Evolutionary conservation across 257 asterid species (phyloP), one percentile per base, ranked within the genome.

Genomic region (Pogostemon cablin): DNA sequence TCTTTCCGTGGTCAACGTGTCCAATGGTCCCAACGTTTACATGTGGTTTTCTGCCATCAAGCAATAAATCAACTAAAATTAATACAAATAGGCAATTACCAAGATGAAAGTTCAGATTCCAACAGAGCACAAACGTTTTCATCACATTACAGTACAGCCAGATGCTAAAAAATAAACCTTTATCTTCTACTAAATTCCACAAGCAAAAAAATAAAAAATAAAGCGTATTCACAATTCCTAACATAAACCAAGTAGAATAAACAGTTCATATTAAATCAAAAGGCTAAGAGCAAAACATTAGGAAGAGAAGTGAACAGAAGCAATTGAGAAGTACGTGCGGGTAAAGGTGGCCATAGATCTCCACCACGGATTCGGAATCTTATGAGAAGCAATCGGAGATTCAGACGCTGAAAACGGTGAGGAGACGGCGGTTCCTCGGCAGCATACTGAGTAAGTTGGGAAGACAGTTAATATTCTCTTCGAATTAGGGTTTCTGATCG

Each of bases 271-370:
- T 39, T 11, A 46, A 55, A 8, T 42, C 55, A 50, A 50, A 7
- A 64, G 20, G 43, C 54, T 9, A 54, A 54, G 15, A 64, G 57
- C 47, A 60, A 64, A 37, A 20, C 15, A 55, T 4, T 25, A 42
- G 0, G 4, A 39, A 20, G 3, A 56, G 0, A 20, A 47, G 38
- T 0, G 41, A 10, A 64, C 7, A 72, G 6, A 47, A 25, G 15
- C 57, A 44, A 48, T 20, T 11, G 9, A 4, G 5, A 62, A 42
- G 83, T 84, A 93, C 99, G 92, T 93, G 77, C 99, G 95, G 47
- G 81, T 86, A 72, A 93, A 93, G 71, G 99, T 93, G 50, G 99
- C 99, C 97, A 91, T 93, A 75, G 97, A 91, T 91, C 99, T 93
- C 96, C 92, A 87, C 88, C 88, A 86, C 0, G 92, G 95, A 63